Conservation (phyloP, 176 grass and related monocot genomes). For the Lolium perenne region DNA sequence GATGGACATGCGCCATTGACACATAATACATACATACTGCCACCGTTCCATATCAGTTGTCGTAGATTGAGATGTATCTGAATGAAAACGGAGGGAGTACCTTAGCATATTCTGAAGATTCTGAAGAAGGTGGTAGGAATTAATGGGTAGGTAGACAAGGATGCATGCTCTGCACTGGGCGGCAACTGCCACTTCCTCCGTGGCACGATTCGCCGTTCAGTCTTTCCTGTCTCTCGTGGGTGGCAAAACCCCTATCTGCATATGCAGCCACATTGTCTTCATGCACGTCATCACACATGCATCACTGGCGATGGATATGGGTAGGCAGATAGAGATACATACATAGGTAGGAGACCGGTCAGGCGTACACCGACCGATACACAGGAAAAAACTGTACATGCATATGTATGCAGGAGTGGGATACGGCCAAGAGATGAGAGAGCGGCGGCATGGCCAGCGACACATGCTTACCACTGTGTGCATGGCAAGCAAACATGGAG, state of each 20-base stretch:
- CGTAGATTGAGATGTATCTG: no score
- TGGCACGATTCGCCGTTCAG: constrained; percentile 5
- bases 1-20: no score
- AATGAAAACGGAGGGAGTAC: background rate
- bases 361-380: background rate
- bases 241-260: background rate
- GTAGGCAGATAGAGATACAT: background rate
- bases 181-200: constrained; percentile 19
- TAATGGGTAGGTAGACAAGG: background rate
- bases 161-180: background rate
- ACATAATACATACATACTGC: no score
- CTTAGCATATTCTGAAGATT: background rate
- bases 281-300: background rate
- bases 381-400: background rate
- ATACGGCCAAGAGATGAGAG: background rate
- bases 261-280: background rate
- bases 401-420: background rate
- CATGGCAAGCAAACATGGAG: background rate
- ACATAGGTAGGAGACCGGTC: background rate
- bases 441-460: constrained; percentile 22
- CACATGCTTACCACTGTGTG: background rate
- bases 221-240: background rate
- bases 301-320: background rate
- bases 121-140: background rate
- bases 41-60: no score